Base-by-base conservation (phyloP, 2,329 filamentous ascomycete species). In the Fusarium pininemorale region DNA sequence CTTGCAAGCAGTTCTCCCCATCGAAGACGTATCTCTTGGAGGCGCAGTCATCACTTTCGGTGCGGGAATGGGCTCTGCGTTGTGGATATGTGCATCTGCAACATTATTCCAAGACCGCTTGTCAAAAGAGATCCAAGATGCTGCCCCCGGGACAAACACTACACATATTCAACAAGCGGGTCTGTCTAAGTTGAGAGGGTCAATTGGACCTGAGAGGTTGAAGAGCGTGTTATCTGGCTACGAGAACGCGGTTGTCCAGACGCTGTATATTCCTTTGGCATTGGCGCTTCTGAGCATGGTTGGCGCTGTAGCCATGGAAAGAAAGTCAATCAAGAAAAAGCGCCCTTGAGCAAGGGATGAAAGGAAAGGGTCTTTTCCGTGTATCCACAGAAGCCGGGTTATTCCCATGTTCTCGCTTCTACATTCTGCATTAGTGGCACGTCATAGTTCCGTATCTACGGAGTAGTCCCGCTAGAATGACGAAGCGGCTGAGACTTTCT, bases 81-180 rank as follows among this genome's bases (percentile, higher is more conserved):
- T 78, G 28, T 78, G 76, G 76, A 76, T 78, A 12, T 78, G 76
- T 18, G 76, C 76, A 4, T 76, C 76, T 4, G 76, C 76, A 8
- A 78, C 75, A 6, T 37, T 78, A 6, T 78, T 78, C 47, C 76
- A 78, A 24, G 69, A 54, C 7, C 76, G 76, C 1, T 60, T 78
- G 1, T 30, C 57, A 0, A 50, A 70, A 4, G 76, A 78, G 32
- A 70, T 78, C 1, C 65, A 74, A 16, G 18, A 51, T 6, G 50
- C 69, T 18, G 61, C 76, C 0, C 76, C 76, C 0, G 76, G 45
- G 0, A 66, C 69, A 1, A 69, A 78, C 3, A 53, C 68, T 7
- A 67, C 69, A 1, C 26, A n/a, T 0, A 37, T 78, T 1, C 63
- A 64, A 32, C 55, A 76, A 14, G 55, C 63, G 0, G 76, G 76